Conservation (phyloP, 2,329 filamentous ascomycete species). For the Sporothrix phasma region DNA sequence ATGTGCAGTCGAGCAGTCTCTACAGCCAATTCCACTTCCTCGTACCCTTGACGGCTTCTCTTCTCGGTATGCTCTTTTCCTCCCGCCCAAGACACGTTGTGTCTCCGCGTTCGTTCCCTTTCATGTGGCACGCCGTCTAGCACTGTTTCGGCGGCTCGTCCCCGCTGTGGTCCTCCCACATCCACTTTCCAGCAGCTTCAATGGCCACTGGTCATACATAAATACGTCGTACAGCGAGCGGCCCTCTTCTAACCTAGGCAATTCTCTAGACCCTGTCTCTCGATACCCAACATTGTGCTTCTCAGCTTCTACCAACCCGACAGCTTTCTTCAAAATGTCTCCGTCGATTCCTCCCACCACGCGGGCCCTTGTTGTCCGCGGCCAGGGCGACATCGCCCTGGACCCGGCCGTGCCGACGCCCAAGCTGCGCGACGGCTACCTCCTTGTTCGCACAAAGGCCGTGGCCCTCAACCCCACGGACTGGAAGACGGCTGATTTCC, state of each 20-base stretch:
- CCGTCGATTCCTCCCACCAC: conserved; percentile 18
- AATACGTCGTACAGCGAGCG: too few species aligned
- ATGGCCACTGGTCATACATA: too few species aligned
- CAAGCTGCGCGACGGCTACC: conserved; percentile 22
- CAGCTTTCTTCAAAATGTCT: neutral
- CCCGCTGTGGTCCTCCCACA: neutral
- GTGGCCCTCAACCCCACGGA: conserved; percentile 26
- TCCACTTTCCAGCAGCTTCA: neutral
- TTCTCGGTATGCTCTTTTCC: neutral
- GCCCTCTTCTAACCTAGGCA: neutral
- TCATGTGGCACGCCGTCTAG: neutral
- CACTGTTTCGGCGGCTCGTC: too few species aligned
- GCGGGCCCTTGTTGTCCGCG: conserved; percentile 21
- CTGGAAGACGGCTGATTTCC: conserved; percentile 20
- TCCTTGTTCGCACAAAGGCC: conserved; percentile 23
- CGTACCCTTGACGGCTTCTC: neutral
- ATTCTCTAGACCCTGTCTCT: neutral
- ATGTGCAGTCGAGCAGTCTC: neutral
- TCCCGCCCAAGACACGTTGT: neutral
- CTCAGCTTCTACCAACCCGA: too few species aligned
- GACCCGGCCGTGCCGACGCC: conserved; percentile 20
- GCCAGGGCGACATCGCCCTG: conserved; percentile 19
- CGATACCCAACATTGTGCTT: neutral
- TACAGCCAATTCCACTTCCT: neutral
- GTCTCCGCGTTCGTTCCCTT: neutral